Base-by-base conservation (phyloP, 2,329 filamentous ascomycete species). In the Fusarium pseudonygamai region DNA sequence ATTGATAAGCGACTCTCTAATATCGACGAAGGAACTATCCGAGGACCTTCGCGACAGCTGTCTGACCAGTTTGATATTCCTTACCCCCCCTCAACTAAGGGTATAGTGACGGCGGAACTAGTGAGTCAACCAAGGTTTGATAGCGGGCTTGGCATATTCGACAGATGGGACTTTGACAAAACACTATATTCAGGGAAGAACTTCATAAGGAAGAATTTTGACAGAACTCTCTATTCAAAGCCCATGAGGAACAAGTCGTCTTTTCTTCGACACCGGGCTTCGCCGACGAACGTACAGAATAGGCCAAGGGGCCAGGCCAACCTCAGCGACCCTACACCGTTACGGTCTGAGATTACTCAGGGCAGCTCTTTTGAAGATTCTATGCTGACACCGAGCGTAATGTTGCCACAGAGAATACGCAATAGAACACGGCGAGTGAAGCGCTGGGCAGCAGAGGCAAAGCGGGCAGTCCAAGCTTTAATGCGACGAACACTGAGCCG, bases 11-110 rank as follows among this genome's bases (percentile, higher is more conserved):
- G 36, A 22, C 34, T 64, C 45, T 65, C 62, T 45, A 63, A 50
- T 22, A 69, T 69, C 47, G 55, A 73, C 34, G 66, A 71, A 60
- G 63, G 53, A 46, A 57, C 50, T 46, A 53, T 42, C 18, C 45
- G 37, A n/a, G 61, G 73, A 22, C 63, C 57, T 40, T 78, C 76
- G 4, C 67, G 71, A 12, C 74, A 73, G 42, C 55, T 73, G 28
- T 81, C 81, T 18, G 79, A 83, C 32, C 81, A 81, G 45, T 82
- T 83, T 60, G 80, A 81, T 47, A 80, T 83, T 59, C 63, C 77
- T 18, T 81, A 80, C 61, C 80, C 80, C 12, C 74, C 75, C 7
- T 77, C 78, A 5, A 64, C 70, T 10, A 55, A 62, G 52, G 67
- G 47, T 9, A 65, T 73, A 45, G 69, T 45, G 52, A 65, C 56